phyloP scores from a whole-genome alignment of 495 filamentous ascomycete genomes.

The Entonaema liquescens region DNA sequence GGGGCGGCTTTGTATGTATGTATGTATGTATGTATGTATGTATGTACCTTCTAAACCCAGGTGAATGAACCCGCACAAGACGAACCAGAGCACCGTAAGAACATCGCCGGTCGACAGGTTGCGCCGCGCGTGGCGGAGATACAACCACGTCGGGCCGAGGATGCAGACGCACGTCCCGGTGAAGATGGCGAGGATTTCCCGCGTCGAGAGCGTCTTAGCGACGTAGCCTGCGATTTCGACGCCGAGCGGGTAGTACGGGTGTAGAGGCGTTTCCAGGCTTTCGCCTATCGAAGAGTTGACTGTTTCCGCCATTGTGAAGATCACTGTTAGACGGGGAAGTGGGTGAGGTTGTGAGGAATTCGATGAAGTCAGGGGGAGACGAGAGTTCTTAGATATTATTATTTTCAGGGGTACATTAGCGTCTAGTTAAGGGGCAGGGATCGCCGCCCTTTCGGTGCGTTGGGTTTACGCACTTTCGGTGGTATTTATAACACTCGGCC shows the following conservation, averaged over 20 bases:
- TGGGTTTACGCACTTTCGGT: too few relatives aligned
- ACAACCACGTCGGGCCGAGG: background rate
- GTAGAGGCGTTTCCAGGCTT: background rate
- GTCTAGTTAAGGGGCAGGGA: too few relatives aligned
- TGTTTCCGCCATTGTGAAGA: background rate
- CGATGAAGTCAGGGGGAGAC: background rate
- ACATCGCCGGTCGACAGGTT: background rate
- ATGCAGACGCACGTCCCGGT: background rate
- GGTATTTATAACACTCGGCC: too few relatives aligned
- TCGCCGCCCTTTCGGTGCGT: too few relatives aligned
- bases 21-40: too few relatives aligned
- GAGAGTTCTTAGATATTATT: background rate
- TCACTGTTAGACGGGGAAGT: background rate
- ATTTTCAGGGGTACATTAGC: background rate
- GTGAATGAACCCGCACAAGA: background rate
- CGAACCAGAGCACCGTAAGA: background rate
- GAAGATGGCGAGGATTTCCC: background rate
- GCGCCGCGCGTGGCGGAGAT: background rate
- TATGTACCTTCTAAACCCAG: background rate
- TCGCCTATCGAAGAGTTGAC: background rate
- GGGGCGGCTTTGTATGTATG: too few relatives aligned
- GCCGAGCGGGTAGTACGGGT: background rate
- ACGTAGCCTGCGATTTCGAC: background rate
- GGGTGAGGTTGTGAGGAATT: background rate
- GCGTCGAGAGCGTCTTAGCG: background rate